Evolutionary conservation across 148 eudicot species (phyloP).

Genomic region (Camellia granthamiana): DNA sequence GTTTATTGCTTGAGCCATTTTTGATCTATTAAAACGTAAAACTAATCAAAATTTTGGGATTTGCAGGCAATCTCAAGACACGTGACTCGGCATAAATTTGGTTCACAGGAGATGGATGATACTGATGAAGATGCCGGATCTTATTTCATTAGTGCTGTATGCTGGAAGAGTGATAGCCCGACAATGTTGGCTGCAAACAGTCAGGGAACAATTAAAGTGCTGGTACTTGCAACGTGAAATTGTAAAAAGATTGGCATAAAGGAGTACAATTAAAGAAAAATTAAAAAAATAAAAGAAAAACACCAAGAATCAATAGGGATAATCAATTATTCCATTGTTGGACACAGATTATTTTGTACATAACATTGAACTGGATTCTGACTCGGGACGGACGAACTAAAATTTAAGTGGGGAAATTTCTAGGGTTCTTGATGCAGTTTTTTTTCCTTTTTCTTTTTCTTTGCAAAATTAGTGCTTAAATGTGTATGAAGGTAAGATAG

Average conservation of each 20-base stretch:
- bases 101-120: constrained; percentile 35
- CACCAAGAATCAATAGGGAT: neutral
- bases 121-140: constrained; percentile 59
- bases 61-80: constrained; percentile 68
- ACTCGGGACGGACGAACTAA: neutral
- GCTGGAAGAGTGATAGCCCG: constrained; percentile 84
- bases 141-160: constrained; percentile 76
- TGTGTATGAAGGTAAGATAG: too few species aligned
- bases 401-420: neutral
- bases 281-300: neutral
- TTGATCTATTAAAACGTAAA: neutral
- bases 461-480: neutral
- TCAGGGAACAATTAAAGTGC: constrained; percentile 73
- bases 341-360: neutral
- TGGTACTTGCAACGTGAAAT: constrained; percentile 62
- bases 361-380: neutral
- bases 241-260: neutral
- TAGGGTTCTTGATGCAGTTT: neutral
- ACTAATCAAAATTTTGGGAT: constrained; percentile 4
- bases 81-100: constrained; percentile 62
- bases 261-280: neutral
- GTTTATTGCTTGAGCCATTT: neutral
- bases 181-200: constrained; percentile 83
- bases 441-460: neutral
- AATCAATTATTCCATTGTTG: neutral